Evolutionary conservation across 1,284 basidiomycete species (phyloP), one percentile per base, ranked within the genome.

Genomic region (Fistulina hepatica): DNA sequence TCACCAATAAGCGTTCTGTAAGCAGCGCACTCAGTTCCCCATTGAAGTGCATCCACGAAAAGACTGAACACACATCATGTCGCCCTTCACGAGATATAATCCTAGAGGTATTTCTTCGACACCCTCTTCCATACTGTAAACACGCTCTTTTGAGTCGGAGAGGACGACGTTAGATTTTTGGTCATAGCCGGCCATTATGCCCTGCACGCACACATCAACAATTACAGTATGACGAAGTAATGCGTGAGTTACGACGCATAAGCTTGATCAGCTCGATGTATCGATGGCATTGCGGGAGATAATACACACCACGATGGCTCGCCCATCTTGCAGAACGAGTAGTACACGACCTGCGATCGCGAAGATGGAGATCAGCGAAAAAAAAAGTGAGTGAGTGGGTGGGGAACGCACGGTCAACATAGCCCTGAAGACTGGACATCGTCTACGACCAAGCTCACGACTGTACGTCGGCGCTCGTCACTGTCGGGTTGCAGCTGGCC

Each of bases 101-200:
- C 94, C 94, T n/a, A 98, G 66, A 0, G 90, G 84, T 9, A 94
- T 80, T 66, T 97, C 91, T 60, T 97, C 90, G 21, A 97, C 91
- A 16, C 85, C 85, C 52, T 86, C 84, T 12, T 98, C 93, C 40
- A 73, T 60, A 52, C 83, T 86, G 58, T 86, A 95, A 23, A 94
- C 81, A 48, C 92, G 76, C 57, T 97, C 92, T 52, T 83, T 86
- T 39, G 81, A 85, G 54, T 91, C 84, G 15, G 90, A 82, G 34
- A 97, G 73, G 44, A 95, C 90, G 49, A 95, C 74, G 57, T 95
- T 95, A 27, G 88, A 89, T 59, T 86, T 88, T 60, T 90, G 80
- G 67, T 97, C 92, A 54, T 76, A 92, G 37, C 92, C 92, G 42
- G 82, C 81, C 57, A 97, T 72, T 21, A 80, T 71, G 49, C 92